Base-by-base conservation (phyloP, 305 asterid species). In the Coffea humblotiana region DNA sequence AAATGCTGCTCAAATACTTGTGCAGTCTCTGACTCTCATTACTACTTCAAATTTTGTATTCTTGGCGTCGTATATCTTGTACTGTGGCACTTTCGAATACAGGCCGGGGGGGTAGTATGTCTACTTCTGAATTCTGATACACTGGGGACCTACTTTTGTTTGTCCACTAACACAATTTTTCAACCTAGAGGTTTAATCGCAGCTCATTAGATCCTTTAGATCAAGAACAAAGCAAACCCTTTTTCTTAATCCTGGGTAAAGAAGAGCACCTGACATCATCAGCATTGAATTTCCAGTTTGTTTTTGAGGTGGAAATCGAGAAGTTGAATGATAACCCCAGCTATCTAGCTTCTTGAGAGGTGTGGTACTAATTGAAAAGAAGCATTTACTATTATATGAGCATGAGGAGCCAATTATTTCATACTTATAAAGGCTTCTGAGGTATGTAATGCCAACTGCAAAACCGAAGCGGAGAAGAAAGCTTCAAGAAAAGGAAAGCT, bases 401-500 rank as follows among this genome's bases (percentile, higher is more conserved):
- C 81, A 85, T 79, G 80, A 83, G 52, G 65, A 77, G 80, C 88
- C 87, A 86, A 83, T 79, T 64, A 77, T 83, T 84, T 77, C 51
- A 76, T 52, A 51, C 27, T 47, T 25, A 68, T 52, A 45, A 77
- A 71, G 63, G 71, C 48, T 74, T 74, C 69, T 78, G 68, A 40
- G 83, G 76, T 77, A 58, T 63, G 79, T 56, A 63, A 48, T 76
- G 72, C 58, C 58, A 80, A 72, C 76, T 74, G 70, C 71, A 76
- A 84, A 71, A 72, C 66, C 68, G 35, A 81, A 81, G 71, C 79
- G 56, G 77, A 71, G 80, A 82, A 84, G 85, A 81, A 82, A 84
- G 78, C 76, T 76, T 78, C 70, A 76, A 81, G 82, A 82, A 75
- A 54, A 63, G 77, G 60, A 81, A 86, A 85, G 82, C 83, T 83